Evolutionary conservation across 345 rosid genomes (phyloP).

Genomic region (Euclidium syriacum): DNA sequence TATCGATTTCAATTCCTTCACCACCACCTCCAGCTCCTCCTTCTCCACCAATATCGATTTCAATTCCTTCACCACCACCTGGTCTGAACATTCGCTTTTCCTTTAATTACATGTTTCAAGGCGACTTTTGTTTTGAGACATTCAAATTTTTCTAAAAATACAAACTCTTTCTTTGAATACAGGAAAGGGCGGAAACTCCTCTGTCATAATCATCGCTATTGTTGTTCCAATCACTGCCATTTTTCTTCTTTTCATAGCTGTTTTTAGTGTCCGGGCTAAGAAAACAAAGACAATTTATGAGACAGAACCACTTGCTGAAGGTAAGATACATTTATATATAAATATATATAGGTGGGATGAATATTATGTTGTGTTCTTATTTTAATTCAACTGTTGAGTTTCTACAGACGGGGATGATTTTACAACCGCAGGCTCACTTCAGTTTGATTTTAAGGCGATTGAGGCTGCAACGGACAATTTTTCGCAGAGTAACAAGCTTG

Average conservation of each 20-base stretch:
- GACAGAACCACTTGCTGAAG: not conserved
- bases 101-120: not conserved
- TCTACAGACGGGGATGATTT: constrained; percentile 21
- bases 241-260: constrained; percentile 15
- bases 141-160: too few relatives aligned
- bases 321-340: constrained; percentile 17
- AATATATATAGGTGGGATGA: too few relatives aligned
- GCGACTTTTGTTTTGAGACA: too few relatives aligned
- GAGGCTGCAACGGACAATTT: too few relatives aligned
- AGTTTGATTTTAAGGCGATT: constrained; percentile 36
- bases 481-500: too few relatives aligned
- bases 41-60: too few relatives aligned
- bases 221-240: constrained; percentile 13
- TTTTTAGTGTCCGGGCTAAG: constrained; percentile 13
- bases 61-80: not conserved
- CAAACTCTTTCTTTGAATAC: too few relatives aligned
- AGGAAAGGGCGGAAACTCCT: constrained; percentile 16
- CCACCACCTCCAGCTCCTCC: too few relatives aligned
- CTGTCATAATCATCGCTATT: constrained; percentile 24
- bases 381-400: not conserved
- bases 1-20: too few relatives aligned
- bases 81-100: not conserved
- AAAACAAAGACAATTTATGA: constrained; percentile 17
- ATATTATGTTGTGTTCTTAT: not conserved
- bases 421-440: constrained; percentile 30